phyloP scores from a whole-genome alignment of 1,284 basidiomycete species.

The Termitomyces sp. region DNA sequence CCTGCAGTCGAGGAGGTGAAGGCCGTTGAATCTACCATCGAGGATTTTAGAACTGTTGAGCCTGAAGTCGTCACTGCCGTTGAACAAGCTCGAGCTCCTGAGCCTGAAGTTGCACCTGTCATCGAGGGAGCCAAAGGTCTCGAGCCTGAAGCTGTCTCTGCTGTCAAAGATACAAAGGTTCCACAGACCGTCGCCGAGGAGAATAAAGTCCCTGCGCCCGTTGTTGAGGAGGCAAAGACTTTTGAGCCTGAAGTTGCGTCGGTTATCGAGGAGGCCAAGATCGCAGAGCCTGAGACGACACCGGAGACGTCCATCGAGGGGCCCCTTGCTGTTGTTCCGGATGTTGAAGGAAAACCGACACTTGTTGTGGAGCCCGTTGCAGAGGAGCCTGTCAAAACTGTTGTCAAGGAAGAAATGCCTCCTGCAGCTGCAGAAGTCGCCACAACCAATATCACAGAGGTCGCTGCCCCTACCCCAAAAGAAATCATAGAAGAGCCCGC shows the following conservation, averaged over 20 bases:
- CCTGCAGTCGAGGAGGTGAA: background rate
- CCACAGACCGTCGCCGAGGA: background rate
- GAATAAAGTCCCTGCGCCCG: background rate
- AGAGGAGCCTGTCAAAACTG: background rate
- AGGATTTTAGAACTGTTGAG: background rate
- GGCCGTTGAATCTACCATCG: background rate
- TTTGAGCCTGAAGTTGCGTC: background rate
- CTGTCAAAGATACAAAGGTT: background rate
- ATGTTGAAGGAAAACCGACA: background rate
- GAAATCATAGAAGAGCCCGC: background rate
- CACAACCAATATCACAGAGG: background rate
- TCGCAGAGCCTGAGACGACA: background rate
- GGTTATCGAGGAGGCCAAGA: background rate
- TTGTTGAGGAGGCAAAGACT: background rate
- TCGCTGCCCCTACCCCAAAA: background rate
- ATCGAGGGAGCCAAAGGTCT: background rate
- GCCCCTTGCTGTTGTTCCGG: background rate
- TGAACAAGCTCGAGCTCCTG: background rate
- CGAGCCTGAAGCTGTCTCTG: background rate
- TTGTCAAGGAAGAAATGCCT: background rate
- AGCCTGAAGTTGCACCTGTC: background rate
- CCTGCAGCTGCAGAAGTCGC: background rate
- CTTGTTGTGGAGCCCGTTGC: background rate
- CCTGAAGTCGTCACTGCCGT: conserved; percentile 7
- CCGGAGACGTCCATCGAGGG: background rate